Conservation (phyloP, 805 yeast species). For the Limtongia smithiae region DNA sequence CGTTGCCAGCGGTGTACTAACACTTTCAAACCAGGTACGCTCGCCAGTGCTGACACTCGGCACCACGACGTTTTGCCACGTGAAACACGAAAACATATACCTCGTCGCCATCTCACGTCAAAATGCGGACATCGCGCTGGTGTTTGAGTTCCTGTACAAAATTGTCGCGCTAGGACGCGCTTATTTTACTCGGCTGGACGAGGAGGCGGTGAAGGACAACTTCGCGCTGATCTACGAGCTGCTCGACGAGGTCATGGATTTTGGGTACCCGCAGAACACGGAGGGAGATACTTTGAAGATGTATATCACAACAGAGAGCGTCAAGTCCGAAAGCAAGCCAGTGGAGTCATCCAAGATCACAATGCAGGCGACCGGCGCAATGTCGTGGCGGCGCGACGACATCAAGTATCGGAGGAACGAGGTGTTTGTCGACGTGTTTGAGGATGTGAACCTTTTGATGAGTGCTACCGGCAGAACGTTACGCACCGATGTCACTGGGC, state of each 20-base stretch:
- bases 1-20: not conserved
- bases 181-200: conserved; percentile 45
- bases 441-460: conserved; percentile 67
- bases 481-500: conserved; percentile 72
- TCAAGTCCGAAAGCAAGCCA: conserved; percentile 26
- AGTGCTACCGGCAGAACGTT: conserved; percentile 56
- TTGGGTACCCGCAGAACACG: conserved; percentile 70
- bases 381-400: conserved; percentile 69
- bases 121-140: conserved; percentile 76
- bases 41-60: conserved; percentile 82
- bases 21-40: conserved; percentile 38
- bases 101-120: conserved; percentile 85
- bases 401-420: conserved; percentile 79
- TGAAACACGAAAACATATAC: conserved; percentile 62
- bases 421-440: conserved; percentile 70
- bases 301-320: conserved; percentile 38
- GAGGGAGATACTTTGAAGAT: conserved; percentile 47
- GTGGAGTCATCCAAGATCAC: conserved; percentile 33
- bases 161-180: conserved; percentile 52
- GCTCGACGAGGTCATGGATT: conserved; percentile 70
- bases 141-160: conserved; percentile 73
- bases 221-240: conserved; percentile 71
- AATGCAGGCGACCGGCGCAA: conserved; percentile 40
- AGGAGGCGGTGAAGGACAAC: conserved; percentile 55
- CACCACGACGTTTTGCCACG: conserved; percentile 84